Evolutionary conservation across 768 basidiomycete genomes (phyloP), one percentile per base, ranked within the genome.

Genomic region (Roridomyces roridus): DNA sequence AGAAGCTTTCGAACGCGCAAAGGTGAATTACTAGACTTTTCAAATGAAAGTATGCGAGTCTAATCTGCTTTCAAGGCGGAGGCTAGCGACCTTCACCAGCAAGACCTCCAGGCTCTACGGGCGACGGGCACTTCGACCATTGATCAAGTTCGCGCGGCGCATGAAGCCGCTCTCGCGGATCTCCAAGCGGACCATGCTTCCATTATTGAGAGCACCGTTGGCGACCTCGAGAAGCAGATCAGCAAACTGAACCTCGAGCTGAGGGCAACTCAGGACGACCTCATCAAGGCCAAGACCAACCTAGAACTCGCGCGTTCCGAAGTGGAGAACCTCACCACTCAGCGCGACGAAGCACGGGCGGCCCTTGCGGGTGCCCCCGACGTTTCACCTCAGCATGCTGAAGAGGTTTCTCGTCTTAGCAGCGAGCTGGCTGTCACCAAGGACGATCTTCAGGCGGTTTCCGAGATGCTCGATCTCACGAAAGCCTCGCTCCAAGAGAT

Each of bases 181-280:
- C 74, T 93, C 26, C 82, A 85, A 65, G 74, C 79, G 3, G 89
- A 91, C 48, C 88, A 93, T 61, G 75, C 80, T 34, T 80, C 80
- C n/a, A 62, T 70, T 5, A 76, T 90, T 17, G 86, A 88, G 51
- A 79, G 78, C 17, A 80, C 89, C 63, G 74, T 83, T 36, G 77
- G 79, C 49, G 69, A 69, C 0, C 72, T 87, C 20, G 84, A 86
- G 72, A 92, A 92, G 74, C 81, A 82, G 65, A 79, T 90, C 46
- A 76, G 76, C 50, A 81, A 73, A 46, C 77, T 88, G 59, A 83
- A 75, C 52, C 74, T 93, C 26, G 91, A 94, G 62, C 81, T 94
- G 39, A 92, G 88, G 66, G 93, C 92, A 14, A 92, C 93, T 0
- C 85, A 88, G 65, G 92, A 94, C 59, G 92, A 94, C 68, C 85